Base-by-base conservation (phyloP, 2,329 filamentous ascomycete species). In the Fusarium solani-melongenae region DNA sequence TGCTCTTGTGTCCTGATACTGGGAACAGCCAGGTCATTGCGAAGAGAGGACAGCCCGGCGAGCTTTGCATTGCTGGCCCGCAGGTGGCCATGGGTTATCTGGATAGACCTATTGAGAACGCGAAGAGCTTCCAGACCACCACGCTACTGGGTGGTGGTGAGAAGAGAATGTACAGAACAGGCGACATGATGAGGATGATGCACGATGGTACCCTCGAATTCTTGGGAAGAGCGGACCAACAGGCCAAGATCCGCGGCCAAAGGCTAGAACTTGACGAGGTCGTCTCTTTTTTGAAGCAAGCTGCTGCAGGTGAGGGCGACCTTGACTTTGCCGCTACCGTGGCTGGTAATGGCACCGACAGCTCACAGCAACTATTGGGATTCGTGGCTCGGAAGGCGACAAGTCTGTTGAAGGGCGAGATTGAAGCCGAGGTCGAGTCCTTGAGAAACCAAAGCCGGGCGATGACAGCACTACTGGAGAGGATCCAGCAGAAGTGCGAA, bases 141-240 rank as follows among this genome's bases (percentile, higher is more conserved):
- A 8, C 29, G 1, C 7, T 62, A 0, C 14, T 51, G 0, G 66
- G 61, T 5, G 38, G 1, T 0, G 64, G 22, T 0, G 60, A 31
- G 22, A 70, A 41, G 24, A 38, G 65, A 10, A 17, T 72, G 14
- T 72, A 72, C 15, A 51, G 61, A 24, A 72, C 70, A 2, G 69
- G 70, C 0, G 70, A 72, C 17, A 72, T 72, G 60, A 72, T 72
- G 70, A 61, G 70, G 10, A 72, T 72, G 70, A 72, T 72, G 69
- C 24, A 70, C 1, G 69, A 72, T 0, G 70, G 70, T 0, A 33
- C 70, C 0, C 51, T 72, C 1, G 70, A 72, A 57, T 72, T 72
- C 3, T 11, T 72, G 6, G 70, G 70, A 0, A 62, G 69, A 12
- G 38, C 56, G 0, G 70, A 72, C 20, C 69, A 72, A 3, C 69